Conservation (phyloP, 1,284 basidiomycete species). For the Papiliotrema nemorosa region DNA sequence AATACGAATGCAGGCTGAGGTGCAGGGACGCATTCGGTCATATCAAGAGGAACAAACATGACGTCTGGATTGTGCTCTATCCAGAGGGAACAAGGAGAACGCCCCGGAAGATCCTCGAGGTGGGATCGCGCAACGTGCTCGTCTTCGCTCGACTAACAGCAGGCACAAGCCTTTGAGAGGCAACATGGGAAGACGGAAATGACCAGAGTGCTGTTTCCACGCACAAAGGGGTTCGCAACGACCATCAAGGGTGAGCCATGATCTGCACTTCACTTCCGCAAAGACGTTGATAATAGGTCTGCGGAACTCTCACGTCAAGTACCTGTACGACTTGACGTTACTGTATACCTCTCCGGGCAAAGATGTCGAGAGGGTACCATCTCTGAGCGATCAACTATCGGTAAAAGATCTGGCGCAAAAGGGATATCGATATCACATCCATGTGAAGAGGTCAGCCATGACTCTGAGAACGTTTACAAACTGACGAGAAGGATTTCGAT, state of each 20-base stretch:
- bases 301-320: constrained; percentile 23
- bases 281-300: constrained; percentile 11
- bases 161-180: constrained; percentile 24
- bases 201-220: constrained; percentile 18
- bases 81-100: constrained; percentile 30
- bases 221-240: constrained; percentile 27
- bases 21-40: neutral
- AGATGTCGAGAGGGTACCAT: constrained; percentile 9
- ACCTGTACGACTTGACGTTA: constrained; percentile 30
- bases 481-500: constrained; percentile 14
- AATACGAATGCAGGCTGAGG: neutral
- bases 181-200: constrained; percentile 17
- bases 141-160: neutral
- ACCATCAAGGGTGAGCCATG: constrained; percentile 24
- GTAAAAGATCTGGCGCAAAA: constrained; percentile 16
- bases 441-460: constrained; percentile 19
- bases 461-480: neutral
- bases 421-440: constrained; percentile 25
- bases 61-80: constrained; percentile 30
- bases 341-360: constrained; percentile 16
- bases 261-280: neutral
- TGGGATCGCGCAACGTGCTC: constrained; percentile 6
- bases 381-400: constrained; percentile 16
- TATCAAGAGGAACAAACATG: constrained; percentile 9
- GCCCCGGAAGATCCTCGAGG: constrained; percentile 17